Conservation (phyloP, 306 rosid species). For the Ziziphus jujuba region DNA sequence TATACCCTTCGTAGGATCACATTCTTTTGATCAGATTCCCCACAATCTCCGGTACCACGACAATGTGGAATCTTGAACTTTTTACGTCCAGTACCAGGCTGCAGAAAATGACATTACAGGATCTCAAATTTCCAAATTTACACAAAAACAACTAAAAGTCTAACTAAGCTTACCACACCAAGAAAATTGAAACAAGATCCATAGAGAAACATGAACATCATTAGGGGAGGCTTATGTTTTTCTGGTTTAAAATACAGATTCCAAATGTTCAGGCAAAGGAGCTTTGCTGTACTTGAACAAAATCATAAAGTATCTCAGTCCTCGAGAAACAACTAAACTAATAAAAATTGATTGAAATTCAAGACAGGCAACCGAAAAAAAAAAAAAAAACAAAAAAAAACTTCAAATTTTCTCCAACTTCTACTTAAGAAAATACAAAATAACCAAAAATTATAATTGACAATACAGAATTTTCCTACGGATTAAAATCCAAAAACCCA, state of each 20-base stretch:
- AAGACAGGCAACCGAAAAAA: background rate
- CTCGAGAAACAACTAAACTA: background rate
- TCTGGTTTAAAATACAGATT: background rate
- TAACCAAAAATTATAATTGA: background rate
- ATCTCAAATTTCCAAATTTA: background rate
- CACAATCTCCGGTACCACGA: slow-evolving; percentile 5
- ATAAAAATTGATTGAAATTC: background rate
- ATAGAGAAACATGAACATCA: background rate
- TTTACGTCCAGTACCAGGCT: slow-evolving; percentile 18
- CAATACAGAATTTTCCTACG: background rate
- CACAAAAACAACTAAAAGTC: background rate
- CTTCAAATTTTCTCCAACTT: background rate
- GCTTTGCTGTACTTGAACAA: no score
- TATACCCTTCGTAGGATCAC: slow-evolving; percentile 36
- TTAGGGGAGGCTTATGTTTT: background rate
- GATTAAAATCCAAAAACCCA: background rate
- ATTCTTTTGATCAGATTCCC: slow-evolving; percentile 18
- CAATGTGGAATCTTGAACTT: background rate
- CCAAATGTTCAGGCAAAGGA: background rate
- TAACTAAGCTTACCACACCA: background rate
- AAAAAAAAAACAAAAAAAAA: no score
- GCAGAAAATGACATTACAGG: slow-evolving; percentile 19
- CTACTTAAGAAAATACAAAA: background rate
- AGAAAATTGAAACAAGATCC: background rate
- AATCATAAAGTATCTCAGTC: background rate